Base-by-base conservation (phyloP, 106 monocot species). In the Dendrobium huoshanense region DNA sequence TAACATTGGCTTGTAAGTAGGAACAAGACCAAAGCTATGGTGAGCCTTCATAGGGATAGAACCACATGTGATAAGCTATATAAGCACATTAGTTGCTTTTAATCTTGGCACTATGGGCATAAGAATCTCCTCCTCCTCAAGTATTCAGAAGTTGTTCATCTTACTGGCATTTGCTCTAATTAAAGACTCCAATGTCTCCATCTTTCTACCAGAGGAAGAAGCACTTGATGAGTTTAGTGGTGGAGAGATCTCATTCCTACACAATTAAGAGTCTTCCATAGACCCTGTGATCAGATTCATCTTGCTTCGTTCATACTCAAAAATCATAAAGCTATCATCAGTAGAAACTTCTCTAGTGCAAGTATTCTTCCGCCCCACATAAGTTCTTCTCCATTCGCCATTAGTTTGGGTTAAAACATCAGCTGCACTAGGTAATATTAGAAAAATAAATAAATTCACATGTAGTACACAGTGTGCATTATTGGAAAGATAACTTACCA, bases 21-120 rank as follows among this genome's bases (percentile, higher is more conserved):
- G 81, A 41, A 90, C 77, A 11, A 93, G 41, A 29, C 88, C 85
- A 73, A 85, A 83, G 40, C 82, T 84, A 19, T 86, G 81, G 55
- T 87, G 85, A 77, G 90, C 88, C 82, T 93, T 93, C 49, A 90
- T 90, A 4, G 85, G 75, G 31, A 90, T 87, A 3, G 88, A 93
- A 17, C 93, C 93, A 73, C 93, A 93, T 16, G 93, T 88, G 20
- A 93, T 83, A 19, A 93, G 72, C 59, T 93, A 90, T 86, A 93
- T 86, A 33, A 93, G 77, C 78, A 90, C 51, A 81, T 85, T 85
- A 0, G 87, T 81, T 2, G 93, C 81, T 80, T 83, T 93, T 42
- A 90, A 13, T 77, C 80, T 93, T 1, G 88, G 72, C 7, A 65
- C 84, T 1, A 70, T 77, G 0, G 88, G 79, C 24, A 86, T 24